Conservation (phyloP, 2,329 filamentous ascomycete genomes). For the Colletotrichum magnum region DNA sequence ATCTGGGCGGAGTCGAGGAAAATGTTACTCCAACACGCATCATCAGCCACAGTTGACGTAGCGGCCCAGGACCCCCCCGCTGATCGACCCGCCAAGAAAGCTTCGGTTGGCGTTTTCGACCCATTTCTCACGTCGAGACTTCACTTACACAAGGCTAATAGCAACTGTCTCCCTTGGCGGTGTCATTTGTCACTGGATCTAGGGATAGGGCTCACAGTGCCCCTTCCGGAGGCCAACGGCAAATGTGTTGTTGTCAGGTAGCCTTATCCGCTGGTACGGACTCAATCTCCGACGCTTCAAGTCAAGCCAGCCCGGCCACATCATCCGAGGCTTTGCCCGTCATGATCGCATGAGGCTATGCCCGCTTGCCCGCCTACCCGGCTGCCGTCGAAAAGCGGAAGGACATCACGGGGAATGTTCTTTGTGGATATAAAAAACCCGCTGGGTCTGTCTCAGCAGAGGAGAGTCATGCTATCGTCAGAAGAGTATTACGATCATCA, state of each 20-base stretch:
- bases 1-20: constrained; percentile 21
- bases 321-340: constrained; percentile 21
- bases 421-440: not conserved
- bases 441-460: not conserved
- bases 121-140: not conserved
- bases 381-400: not conserved
- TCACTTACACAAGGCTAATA: constrained; percentile 11
- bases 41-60: constrained; percentile 39
- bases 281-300: not conserved
- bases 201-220: constrained; percentile 6
- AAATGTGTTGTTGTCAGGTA: not conserved
- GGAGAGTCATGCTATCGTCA: not conserved
- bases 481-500: constrained; percentile 4
- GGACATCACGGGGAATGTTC: not conserved
- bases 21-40: constrained; percentile 20
- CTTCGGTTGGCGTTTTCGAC: constrained; percentile 31
- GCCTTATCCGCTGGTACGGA: not conserved
- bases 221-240: not conserved
- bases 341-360: constrained; percentile 28
- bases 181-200: constrained; percentile 8
- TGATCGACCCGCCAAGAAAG: constrained; percentile 37
- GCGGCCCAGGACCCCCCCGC: constrained; percentile 26
- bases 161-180: constrained; percentile 18
- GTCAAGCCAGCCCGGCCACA: constrained; percentile 16
- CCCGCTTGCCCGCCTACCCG: not conserved